phyloP scores from a whole-genome alignment of 805 yeast species.

The Yarrowia yakushimensis region DNA sequence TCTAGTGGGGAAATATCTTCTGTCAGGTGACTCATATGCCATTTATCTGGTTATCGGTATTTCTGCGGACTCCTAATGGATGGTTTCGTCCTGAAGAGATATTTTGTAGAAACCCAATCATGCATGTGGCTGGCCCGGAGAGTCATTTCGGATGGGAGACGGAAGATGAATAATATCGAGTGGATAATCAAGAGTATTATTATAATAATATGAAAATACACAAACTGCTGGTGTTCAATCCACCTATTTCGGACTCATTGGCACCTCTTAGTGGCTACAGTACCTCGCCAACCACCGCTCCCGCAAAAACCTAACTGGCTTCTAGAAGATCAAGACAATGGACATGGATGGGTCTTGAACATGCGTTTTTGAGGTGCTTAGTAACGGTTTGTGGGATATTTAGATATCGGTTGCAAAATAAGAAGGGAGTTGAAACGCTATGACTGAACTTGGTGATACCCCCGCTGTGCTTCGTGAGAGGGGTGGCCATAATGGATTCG shows the following conservation, averaged over 20 bases:
- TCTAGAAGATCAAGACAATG: neutral
- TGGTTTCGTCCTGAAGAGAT: no score
- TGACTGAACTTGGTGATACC: neutral
- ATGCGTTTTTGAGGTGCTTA: neutral
- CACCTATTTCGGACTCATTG: neutral
- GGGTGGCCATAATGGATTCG: no score
- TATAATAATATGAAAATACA: neutral
- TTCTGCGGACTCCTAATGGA: no score
- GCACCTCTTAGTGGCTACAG: neutral
- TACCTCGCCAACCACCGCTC: neutral
- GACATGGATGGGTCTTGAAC: neutral
- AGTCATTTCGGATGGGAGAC: neutral
- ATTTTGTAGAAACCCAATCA: no score
- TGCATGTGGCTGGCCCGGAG: neutral
- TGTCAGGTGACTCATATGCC: no score
- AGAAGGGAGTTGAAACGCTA: no score
- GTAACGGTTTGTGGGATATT: neutral
- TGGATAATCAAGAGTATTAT: neutral
- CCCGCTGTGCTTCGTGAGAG: no score
- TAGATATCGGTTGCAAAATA: no score
- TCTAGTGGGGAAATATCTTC: no score
- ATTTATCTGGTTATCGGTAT: no score
- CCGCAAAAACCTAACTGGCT: slow-evolving; percentile 2
- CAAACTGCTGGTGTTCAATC: neutral
- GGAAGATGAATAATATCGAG: no score